Evolutionary conservation across 2,329 filamentous ascomycete genomes (phyloP).

Genomic region (Arthroderma sp.): DNA sequence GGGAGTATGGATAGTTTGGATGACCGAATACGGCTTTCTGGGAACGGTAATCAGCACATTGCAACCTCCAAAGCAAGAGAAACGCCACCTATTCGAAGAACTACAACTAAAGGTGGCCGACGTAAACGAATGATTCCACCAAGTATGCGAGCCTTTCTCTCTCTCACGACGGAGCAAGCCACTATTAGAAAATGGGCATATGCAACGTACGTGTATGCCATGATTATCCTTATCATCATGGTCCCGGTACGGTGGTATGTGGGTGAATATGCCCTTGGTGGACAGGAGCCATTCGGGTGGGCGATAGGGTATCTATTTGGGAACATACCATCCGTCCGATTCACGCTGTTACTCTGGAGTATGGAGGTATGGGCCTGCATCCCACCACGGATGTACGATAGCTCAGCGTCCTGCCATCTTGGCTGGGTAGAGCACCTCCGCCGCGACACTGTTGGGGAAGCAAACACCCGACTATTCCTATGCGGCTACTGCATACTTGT

Average conservation of each 20-base stretch:
- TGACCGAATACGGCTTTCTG: background rate
- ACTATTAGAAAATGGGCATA: conserved; percentile 69
- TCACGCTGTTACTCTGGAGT: conserved; percentile 55
- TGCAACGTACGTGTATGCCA: conserved; percentile 62
- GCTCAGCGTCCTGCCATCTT: conserved; percentile 33
- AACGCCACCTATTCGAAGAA: conserved; percentile 16
- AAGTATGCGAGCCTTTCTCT: conserved; percentile 60
- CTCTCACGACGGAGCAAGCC: conserved; percentile 69
- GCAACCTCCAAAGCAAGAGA: conserved; percentile 32
- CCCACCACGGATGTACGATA: conserved; percentile 37
- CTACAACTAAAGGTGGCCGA: conserved; percentile 50
- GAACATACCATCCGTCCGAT: conserved; percentile 59
- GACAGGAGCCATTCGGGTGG: conserved; percentile 81
- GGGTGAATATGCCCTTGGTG: conserved; percentile 51
- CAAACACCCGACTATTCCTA: conserved; percentile 69
- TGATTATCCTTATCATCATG: conserved; percentile 55
- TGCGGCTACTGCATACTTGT: conserved; percentile 61
- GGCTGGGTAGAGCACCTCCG: conserved; percentile 58
- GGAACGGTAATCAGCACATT: conserved; percentile 29
- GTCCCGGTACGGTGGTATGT: conserved; percentile 61
- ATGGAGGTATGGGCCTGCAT: conserved; percentile 66
- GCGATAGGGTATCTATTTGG: conserved; percentile 81
- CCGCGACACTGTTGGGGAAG: conserved; percentile 53
- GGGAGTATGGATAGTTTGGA: background rate
- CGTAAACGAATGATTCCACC: conserved; percentile 54